Evolutionary conservation across 306 rosid genomes (phyloP).

Genomic region (Neltuma alba): DNA sequence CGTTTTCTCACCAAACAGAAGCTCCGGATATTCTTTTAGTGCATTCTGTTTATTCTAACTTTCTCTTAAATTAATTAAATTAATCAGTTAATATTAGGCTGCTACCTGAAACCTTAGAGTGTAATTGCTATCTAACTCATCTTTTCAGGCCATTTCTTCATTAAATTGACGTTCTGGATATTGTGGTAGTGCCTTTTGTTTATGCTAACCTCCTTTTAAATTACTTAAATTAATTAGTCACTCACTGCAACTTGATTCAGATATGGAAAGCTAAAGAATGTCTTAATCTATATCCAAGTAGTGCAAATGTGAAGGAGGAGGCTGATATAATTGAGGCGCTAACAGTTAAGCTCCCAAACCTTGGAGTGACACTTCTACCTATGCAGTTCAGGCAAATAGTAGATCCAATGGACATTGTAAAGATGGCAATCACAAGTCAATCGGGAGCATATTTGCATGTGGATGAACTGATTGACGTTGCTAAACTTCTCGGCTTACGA

Average conservation of each 20-base stretch:
- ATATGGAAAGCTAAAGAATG: constrained; percentile 98
- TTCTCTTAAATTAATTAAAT: constrained; percentile 19
- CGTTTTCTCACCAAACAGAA: constrained; percentile 17
- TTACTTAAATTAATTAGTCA: constrained; percentile 33
- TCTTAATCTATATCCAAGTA: constrained; percentile 73
- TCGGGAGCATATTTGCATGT: constrained; percentile 93
- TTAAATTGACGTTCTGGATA: constrained; percentile 13
- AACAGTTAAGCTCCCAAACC: constrained; percentile 83
- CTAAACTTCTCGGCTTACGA: constrained; percentile 87
- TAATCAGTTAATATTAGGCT: constrained; percentile 8
- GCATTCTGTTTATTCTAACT: constrained; percentile 32
- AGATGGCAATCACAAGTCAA: constrained; percentile 86
- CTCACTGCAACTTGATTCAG: constrained; percentile 56
- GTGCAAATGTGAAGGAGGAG: constrained; percentile 74
- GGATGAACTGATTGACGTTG: constrained; percentile 92
- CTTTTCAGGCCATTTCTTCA: constrained; percentile 15
- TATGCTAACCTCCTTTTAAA: constrained; percentile 32
- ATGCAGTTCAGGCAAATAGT: constrained; percentile 92
- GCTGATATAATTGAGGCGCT: constrained; percentile 86
- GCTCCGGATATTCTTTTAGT: constrained; percentile 21
- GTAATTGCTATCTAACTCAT: constrained; percentile 24
- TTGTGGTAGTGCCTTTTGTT: constrained; percentile 26
- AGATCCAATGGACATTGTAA: constrained; percentile 90
- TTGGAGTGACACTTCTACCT: constrained; percentile 97
- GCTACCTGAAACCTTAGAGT: constrained; percentile 14